A percentile compares a stretch with the other conserved stretches of the same genome.
phyloP scores from a whole-genome alignment of 2,329 filamentous ascomycete genomes.

The Blumeria hordei region DNA sequence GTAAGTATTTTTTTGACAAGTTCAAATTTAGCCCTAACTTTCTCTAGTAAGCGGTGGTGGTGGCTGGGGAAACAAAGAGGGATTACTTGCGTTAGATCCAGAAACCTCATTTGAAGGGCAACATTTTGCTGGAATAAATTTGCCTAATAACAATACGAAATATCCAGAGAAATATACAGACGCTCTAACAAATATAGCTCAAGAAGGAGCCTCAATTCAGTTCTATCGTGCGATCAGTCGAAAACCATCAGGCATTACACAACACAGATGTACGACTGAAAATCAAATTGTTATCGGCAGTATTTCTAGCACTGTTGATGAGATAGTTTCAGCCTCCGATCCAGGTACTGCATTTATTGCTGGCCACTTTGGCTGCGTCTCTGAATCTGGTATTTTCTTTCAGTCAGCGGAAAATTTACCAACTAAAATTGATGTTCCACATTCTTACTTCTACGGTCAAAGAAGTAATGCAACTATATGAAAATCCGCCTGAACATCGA shows the following conservation, averaged over 20 bases:
- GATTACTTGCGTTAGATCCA: conserved; percentile 56
- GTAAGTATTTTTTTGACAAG: conserved; percentile 7
- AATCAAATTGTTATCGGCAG: neutral
- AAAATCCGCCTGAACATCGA: too few species aligned
- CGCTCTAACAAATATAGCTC: conserved; percentile 29
- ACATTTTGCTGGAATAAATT: conserved; percentile 28
- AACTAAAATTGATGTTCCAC: conserved; percentile 21
- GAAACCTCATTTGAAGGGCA: conserved; percentile 27
- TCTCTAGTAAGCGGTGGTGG: conserved; percentile 50
- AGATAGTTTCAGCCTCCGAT: conserved; percentile 6
- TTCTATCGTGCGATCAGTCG: conserved; percentile 27
- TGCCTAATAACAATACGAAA: conserved; percentile 12
- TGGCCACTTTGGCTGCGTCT: conserved; percentile 36
- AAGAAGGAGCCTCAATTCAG: conserved; percentile 38
- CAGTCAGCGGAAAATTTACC: neutral
- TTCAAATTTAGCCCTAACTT: neutral
- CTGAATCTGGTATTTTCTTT: conserved; percentile 33
- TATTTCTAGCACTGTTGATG: neutral
- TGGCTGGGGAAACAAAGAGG: conserved; percentile 63
- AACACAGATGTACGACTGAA: neutral
- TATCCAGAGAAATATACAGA: conserved; percentile 13
- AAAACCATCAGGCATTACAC: neutral
- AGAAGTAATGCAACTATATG: neutral
- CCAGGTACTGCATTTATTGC: neutral
- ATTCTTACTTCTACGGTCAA: conserved; percentile 13